These are phyloP conservation scores for Hygrocybe coccinea DNA, from an alignment of 768 basidiomycete species.

Conservation along the genomic window DNA sequence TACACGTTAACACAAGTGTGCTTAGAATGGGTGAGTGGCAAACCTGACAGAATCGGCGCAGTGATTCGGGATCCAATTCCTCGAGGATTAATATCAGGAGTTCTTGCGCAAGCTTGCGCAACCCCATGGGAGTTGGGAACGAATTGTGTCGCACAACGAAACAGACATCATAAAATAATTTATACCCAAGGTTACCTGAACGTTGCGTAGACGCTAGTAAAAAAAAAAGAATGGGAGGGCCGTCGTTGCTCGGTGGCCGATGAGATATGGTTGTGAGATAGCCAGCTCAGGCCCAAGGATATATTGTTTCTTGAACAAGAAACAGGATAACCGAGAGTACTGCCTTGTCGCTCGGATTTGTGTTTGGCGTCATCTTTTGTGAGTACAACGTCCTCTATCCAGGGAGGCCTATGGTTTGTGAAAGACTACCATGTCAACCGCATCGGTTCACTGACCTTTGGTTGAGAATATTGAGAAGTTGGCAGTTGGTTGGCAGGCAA, in stretches of 20 bases:
- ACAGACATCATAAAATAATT: constrained; percentile 35
- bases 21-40: constrained; percentile 5
- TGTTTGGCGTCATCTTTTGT: not conserved
- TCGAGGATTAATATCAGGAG: constrained; percentile 46
- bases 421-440: constrained; percentile 3
- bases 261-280: constrained; percentile 28
- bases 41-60: constrained; percentile 47
- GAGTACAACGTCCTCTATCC: not conserved
- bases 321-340: constrained; percentile 36
- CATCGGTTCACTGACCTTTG: not conserved
- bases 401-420: not conserved
- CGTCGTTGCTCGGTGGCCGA: constrained; percentile 43
- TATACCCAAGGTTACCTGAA: constrained; percentile 38
- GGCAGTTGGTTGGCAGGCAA: constrained; percentile 6
- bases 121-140: constrained; percentile 38
- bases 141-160: constrained; percentile 37
- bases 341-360: constrained; percentile 4
- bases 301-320: constrained; percentile 38
- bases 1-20: constrained; percentile 1
- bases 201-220: constrained; percentile 29
- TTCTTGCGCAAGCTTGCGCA: constrained; percentile 50
- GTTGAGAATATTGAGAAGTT: not conserved
- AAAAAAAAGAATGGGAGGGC: constrained; percentile 40
- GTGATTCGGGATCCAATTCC: constrained; percentile 44
- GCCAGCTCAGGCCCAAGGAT: not conserved